phyloP scores from a whole-genome alignment of 805 yeast species.

The Kuraishia molischiana region DNA sequence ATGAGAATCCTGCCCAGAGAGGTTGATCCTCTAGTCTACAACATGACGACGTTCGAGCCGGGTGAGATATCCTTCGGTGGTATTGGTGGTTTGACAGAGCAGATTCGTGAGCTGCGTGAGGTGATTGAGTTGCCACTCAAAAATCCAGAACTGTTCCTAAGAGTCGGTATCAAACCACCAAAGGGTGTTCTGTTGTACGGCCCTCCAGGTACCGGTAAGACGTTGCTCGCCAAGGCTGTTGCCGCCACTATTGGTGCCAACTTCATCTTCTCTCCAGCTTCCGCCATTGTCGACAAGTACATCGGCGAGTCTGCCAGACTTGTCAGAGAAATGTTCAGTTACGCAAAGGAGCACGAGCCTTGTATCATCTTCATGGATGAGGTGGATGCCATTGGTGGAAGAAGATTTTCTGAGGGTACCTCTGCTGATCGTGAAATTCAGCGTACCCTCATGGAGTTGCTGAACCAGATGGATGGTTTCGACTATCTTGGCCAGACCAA shows the following conservation, averaged over 20 bases:
- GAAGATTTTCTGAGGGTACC: slow-evolving; percentile 96
- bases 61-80: slow-evolving; percentile 92
- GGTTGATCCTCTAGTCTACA: slow-evolving; percentile 95
- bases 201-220: slow-evolving; percentile 98
- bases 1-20: slow-evolving; percentile 97
- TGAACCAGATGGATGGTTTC: slow-evolving; percentile 98
- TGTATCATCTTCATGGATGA: slow-evolving; percentile 98
- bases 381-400: slow-evolving; percentile 97
- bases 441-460: slow-evolving; percentile 92
- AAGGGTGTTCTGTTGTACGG: slow-evolving; percentile 95
- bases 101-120: slow-evolving; percentile 92
- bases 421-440: slow-evolving; percentile 98
- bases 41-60: slow-evolving; percentile 97
- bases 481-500: slow-evolving; percentile 95
- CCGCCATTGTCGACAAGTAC: slow-evolving; percentile 95
- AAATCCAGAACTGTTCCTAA: slow-evolving; percentile 89
- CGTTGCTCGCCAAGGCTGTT: slow-evolving; percentile 91
- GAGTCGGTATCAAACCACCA: slow-evolving; percentile 98
- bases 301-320: slow-evolving; percentile 96
- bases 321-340: slow-evolving; percentile 95
- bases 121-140: slow-evolving; percentile 95
- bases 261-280: slow-evolving; percentile 96
- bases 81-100: slow-evolving; percentile 94
- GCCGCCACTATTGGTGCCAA: slow-evolving; percentile 98
- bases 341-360: slow-evolving; percentile 96